phyloP scores from a whole-genome alignment of 345 rosid genomes.

The Xanthoceras sorbifolium region DNA sequence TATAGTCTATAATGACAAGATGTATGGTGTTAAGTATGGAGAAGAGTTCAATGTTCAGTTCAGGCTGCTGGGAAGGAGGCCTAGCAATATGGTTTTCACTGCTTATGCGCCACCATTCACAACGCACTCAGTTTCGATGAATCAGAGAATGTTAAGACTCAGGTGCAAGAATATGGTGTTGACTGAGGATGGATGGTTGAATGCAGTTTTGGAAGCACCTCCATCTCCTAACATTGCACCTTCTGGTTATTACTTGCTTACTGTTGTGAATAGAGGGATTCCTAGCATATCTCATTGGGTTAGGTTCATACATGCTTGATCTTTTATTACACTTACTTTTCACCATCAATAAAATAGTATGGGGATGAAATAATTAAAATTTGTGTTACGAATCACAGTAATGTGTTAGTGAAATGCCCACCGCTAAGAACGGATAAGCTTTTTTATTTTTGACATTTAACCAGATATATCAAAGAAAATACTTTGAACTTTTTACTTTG shows the following conservation, averaged over 20 bases:
- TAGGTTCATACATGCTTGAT: conserved; percentile 21
- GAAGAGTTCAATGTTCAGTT: conserved; percentile 29
- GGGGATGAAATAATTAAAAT: not conserved
- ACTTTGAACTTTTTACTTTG: too few species aligned
- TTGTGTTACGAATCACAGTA: not conserved
- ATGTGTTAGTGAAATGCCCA: not conserved
- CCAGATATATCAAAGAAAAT: not conserved
- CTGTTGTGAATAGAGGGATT: conserved; percentile 48
- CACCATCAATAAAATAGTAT: not conserved
- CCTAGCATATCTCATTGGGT: conserved; percentile 59
- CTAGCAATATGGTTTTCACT: conserved; percentile 20
- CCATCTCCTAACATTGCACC: conserved; percentile 50
- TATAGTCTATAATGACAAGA: conserved; percentile 10
- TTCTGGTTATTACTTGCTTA: conserved; percentile 58
- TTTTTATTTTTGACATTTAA: too few species aligned
- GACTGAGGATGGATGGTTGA: conserved; percentile 21
- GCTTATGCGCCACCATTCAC: conserved; percentile 45
- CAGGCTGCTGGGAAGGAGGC: conserved; percentile 30
- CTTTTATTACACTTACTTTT: not conserved
- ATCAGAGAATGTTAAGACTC: conserved; percentile 56
- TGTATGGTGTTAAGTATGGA: conserved; percentile 20
- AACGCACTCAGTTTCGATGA: conserved; percentile 53
- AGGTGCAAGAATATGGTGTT: conserved; percentile 17
- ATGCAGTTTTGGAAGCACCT: conserved; percentile 41
- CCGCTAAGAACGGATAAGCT: not conserved